Percentiles rank a stretch among this genome's conserved stretches.
These are phyloP conservation scores for Elsinoe fawcettii DNA, from an alignment of 2,329 filamentous ascomycete species.

Conservation along the genomic window DNA sequence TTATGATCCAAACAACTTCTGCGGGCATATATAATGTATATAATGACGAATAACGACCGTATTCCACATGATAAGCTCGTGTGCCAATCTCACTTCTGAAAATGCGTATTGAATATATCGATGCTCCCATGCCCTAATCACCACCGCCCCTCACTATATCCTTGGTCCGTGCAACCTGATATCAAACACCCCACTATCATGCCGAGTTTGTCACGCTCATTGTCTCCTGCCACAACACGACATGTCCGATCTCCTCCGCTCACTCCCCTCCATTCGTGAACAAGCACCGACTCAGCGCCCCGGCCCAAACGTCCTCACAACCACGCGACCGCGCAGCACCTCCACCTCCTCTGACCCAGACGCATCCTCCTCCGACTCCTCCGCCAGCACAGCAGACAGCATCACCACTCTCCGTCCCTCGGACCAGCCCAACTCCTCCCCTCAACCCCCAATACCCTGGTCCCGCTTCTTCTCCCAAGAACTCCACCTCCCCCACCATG, in stretches of 20 bases:
- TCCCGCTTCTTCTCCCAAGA: constrained; percentile 86
- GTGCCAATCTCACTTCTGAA: background rate
- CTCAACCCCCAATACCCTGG: constrained; percentile 68
- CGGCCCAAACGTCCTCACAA: background rate
- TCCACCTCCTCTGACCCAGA: constrained; percentile 33
- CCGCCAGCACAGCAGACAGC: constrained; percentile 89
- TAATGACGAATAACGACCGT: background rate
- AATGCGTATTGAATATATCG: background rate
- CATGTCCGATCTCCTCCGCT: constrained; percentile 19
- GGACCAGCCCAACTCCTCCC: constrained; percentile 25
- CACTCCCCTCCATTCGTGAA: constrained; percentile 16
- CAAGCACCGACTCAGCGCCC: background rate
- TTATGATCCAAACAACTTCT: constrained; percentile 19
- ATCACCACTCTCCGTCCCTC: constrained; percentile 42
- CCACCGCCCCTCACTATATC: background rate
- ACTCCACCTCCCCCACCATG: constrained; percentile 53
- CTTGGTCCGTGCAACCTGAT: background rate
- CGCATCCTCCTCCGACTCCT: constrained; percentile 54
- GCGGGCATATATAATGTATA: background rate
- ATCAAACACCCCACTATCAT: background rate
- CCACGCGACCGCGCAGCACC: constrained; percentile 35
- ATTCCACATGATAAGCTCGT: background rate
- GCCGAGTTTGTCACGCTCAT: background rate
- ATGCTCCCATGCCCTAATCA: background rate
- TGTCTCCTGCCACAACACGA: background rate